A percentile compares a stretch with the other conserved stretches of the same genome.
phyloP scores from a whole-genome alignment of 768 basidiomycete species.

The Thelephora ganbajun region DNA sequence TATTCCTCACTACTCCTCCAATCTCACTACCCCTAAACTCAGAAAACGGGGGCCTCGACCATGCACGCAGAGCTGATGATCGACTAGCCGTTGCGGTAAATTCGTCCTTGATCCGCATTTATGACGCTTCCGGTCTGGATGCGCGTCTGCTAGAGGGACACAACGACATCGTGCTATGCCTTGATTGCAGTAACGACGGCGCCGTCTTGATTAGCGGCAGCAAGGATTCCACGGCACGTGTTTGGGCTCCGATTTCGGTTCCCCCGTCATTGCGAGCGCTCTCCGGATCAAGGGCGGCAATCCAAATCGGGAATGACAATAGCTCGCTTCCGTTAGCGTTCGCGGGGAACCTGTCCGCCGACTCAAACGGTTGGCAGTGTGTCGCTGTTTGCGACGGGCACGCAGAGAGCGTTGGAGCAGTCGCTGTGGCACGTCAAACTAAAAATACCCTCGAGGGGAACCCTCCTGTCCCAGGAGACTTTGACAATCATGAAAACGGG shows the following conservation, averaged over 20 bases:
- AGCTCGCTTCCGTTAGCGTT: neutral
- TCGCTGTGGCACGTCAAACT: conserved; percentile 60
- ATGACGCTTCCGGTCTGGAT: conserved; percentile 63
- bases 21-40: conserved; percentile 10
- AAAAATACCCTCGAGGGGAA: neutral
- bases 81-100: conserved; percentile 95
- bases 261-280: neutral
- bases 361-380: conserved; percentile 50
- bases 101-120: conserved; percentile 87
- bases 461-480: conserved; percentile 9
- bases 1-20: conserved; percentile 43
- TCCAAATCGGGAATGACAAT: neutral
- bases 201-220: conserved; percentile 77
- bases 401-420: conserved; percentile 83
- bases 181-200: conserved; percentile 58
- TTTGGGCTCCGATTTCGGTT: conserved; percentile 46
- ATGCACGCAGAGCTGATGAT: conserved; percentile 28
- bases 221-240: conserved; percentile 78
- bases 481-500: neutral
- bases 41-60: conserved; percentile 4
- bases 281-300: neutral
- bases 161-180: conserved; percentile 77
- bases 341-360: conserved; percentile 1
- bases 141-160: conserved; percentile 82
- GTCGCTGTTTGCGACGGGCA: conserved; percentile 88